Evolutionary conservation across 495 filamentous ascomycete species (phyloP).

Genomic region (Aspergillus sparsus): DNA sequence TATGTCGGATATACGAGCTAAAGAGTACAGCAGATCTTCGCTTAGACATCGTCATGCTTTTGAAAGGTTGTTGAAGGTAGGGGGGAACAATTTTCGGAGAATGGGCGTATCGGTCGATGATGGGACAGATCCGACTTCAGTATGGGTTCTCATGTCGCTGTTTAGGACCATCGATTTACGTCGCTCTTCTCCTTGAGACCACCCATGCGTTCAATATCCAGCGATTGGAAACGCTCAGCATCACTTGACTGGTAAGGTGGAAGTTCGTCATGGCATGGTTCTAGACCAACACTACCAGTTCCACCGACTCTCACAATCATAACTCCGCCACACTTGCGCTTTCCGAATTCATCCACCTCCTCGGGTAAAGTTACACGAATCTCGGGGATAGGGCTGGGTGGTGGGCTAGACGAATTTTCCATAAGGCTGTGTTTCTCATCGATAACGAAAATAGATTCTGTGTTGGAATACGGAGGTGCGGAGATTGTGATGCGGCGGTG

Average conservation of each 20-base stretch:
- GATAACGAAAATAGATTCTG: slow-evolving; percentile 70
- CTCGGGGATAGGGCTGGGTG: slow-evolving; percentile 85
- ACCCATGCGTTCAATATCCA: slow-evolving; percentile 93
- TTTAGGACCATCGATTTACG: slow-evolving; percentile 39
- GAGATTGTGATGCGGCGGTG: slow-evolving; percentile 70
- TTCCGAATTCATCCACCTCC: slow-evolving; percentile 82
- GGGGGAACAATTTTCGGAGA: slow-evolving; percentile 16
- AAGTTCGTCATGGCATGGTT: slow-evolving; percentile 78
- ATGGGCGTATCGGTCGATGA: slow-evolving; percentile 17
- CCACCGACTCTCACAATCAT: slow-evolving; percentile 94
- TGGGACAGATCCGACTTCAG: slow-evolving; percentile 7
- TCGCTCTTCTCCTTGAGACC: slow-evolving; percentile 87
- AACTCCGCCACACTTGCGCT: slow-evolving; percentile 79
- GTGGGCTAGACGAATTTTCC: slow-evolving; percentile 70
- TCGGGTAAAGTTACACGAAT: slow-evolving; percentile 99
- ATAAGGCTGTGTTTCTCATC: slow-evolving; percentile 74
- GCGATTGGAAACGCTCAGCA: slow-evolving; percentile 77
- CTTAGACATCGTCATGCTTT: slow-evolving; percentile 41
- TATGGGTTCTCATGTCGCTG: slow-evolving; percentile 5
- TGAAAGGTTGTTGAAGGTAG: slow-evolving; percentile 35
- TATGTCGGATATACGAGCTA: slow-evolving; percentile 30
- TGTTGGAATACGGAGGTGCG: slow-evolving; percentile 52
- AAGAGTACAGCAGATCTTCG: slow-evolving; percentile 31
- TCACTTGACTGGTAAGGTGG: slow-evolving; percentile 83
- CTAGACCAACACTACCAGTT: slow-evolving; percentile 76